phyloP scores from a whole-genome alignment of 2,329 filamentous ascomycete genomes.

The Karstenula rhodostoma region DNA sequence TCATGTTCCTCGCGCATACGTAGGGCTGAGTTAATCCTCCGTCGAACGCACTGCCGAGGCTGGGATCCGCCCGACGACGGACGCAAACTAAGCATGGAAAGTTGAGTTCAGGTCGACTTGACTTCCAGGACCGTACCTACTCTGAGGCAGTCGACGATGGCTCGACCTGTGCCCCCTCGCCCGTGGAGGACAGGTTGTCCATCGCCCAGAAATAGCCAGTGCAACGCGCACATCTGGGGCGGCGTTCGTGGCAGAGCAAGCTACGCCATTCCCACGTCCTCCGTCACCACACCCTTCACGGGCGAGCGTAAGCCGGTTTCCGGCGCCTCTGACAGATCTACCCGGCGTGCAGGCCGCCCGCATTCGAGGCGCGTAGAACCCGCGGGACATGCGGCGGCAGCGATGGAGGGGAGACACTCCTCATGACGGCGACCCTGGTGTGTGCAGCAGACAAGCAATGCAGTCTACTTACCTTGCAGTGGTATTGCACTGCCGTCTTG shows the following conservation, averaged over 20 bases:
- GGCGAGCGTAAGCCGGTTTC: neutral
- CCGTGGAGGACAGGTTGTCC: neutral
- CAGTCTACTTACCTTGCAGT: too few species aligned
- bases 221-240: neutral
- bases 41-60: neutral
- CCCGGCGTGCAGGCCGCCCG: neutral
- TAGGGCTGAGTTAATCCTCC: constrained; percentile 4
- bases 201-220: neutral
- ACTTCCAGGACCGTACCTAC: neutral
- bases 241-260: neutral
- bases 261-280: neutral
- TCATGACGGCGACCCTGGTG: neutral
- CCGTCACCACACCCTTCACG: neutral
- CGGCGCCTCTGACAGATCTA: neutral
- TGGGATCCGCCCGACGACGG: neutral
- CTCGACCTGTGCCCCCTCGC: neutral
- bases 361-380: neutral
- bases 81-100: constrained; percentile 1
- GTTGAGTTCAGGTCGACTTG: neutral
- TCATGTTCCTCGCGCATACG: neutral
- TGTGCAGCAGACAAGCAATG: neutral
- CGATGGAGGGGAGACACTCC: neutral
- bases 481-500: neutral
- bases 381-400: neutral
- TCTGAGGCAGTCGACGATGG: neutral